Evolutionary conservation across 2,329 filamentous ascomycete genomes (phyloP), one percentile per base, ranked within the genome.

Genomic region (Claviceps citrina): DNA sequence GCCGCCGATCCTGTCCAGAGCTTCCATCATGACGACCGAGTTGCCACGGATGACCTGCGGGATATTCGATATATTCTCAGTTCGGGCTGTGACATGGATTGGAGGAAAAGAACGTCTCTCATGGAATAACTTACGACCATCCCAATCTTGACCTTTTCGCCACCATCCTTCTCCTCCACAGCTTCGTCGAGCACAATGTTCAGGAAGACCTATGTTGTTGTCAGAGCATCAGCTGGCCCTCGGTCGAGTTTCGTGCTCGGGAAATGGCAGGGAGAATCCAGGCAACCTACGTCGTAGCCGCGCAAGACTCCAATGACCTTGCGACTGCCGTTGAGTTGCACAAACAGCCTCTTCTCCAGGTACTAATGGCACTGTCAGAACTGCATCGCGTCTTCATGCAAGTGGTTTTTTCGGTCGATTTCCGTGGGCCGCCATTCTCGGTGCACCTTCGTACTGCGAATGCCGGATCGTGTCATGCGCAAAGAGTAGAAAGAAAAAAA

Each of bases 111-210:
- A 13, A 4, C 20, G n/a, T n/a, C 33, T 22, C 16, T 28, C 25
- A 7, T 12, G 6, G 26, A 10, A 12, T 10, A 72, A 72, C 81
- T 48, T 75, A 86, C 89, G 45, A 93, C 84, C 81, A 93, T 94
- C 58, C 91, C 91, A 44, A 96, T 71, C 53, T 78, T 75, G 49
- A 83, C 78, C 65, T 94, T 95, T 66, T 93, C 86, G 44, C 86
- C 86, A 46, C 84, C 84, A 16, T 81, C 72, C 63, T 93, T 94
- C 68, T 95, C 87, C 62, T 98, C 91, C 35, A 94, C 78, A 16
- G 91, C 89, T 53, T 98, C 91, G 61, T 98, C 93, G 19, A 98
- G 75, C 32, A 98, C 91, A 57, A 98, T 86, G 66, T 98, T 98
- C 56, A 98, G 70, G 67, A 96, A 98, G 46, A 96, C 87, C 89